These are phyloP conservation scores for Exserohilum turcica DNA, from an alignment of 2,329 filamentous ascomycete genomes.

Conservation along the genomic window DNA sequence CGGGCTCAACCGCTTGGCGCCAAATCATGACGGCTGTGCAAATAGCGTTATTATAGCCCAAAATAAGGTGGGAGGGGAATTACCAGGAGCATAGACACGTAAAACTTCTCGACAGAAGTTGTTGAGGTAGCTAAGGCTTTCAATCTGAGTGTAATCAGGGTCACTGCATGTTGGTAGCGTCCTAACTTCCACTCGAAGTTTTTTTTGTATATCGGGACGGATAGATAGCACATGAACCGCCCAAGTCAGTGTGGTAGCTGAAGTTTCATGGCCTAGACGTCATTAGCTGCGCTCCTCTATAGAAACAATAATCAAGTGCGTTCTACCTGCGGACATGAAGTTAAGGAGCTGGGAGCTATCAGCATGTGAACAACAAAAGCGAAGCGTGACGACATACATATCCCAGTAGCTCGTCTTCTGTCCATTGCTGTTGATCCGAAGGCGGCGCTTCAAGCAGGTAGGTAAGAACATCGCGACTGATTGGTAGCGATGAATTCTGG, in stretches of 20 bases:
- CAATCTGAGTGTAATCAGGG: conserved; percentile 10
- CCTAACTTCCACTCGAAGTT: conserved; percentile 10
- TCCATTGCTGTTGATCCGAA: conserved; percentile 45
- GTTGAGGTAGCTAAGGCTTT: conserved; percentile 14
- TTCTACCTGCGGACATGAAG: no score
- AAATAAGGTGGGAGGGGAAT: background rate
- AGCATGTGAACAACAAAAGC: background rate
- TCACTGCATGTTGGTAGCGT: background rate
- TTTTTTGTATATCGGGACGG: conserved; percentile 9
- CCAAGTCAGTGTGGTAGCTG: conserved; percentile 16
- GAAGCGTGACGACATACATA: conserved; percentile 28
- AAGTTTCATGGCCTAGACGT: conserved; percentile 18
- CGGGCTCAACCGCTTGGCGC: background rate
- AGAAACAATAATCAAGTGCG: no score
- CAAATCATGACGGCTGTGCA: no score
- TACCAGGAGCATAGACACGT: conserved; percentile 17
- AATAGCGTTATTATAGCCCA: background rate
- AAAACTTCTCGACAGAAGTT: conserved; percentile 17
- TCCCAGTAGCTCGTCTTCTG: conserved; percentile 48
- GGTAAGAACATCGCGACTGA: conserved; percentile 25
- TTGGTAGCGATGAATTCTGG: conserved; percentile 14
- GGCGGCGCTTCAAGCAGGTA: conserved; percentile 44
- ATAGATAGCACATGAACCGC: conserved; percentile 13
- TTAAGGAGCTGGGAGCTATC: no score
- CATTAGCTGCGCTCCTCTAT: conserved; percentile 2